Percentiles rank a stretch among this genome's conserved stretches.
phyloP scores from a whole-genome alignment of 208 protist genomes.

The Crithidia expoeki region DNA sequence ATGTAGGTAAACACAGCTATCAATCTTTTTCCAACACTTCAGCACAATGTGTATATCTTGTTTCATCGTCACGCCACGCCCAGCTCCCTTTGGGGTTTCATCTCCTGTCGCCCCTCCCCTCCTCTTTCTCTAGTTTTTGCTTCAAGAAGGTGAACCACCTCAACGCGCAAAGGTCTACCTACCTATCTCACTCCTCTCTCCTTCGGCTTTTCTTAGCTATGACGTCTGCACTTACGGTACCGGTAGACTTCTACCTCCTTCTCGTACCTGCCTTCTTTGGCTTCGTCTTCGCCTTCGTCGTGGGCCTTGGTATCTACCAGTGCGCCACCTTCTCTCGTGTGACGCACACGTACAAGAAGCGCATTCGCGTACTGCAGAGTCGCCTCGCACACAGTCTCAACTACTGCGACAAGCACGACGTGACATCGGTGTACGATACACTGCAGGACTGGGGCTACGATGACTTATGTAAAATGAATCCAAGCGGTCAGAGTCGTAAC shows the following conservation, averaged over 20 bases:
- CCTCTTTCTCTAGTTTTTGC: too few relatives aligned
- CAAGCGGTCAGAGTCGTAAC: neutral
- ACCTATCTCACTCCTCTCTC: neutral
- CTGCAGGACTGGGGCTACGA: neutral
- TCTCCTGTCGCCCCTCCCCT: too few relatives aligned
- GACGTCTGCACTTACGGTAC: neutral
- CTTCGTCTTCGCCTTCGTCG: constrained; percentile 14
- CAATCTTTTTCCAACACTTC: too few relatives aligned
- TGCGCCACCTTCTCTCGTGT: constrained; percentile 4
- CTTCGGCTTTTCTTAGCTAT: neutral
- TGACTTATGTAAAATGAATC: neutral
- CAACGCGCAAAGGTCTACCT: too few relatives aligned
- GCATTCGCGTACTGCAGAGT: constrained; percentile 1
- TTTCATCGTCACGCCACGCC: too few relatives aligned
- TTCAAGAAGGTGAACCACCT: too few relatives aligned
- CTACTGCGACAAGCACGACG: constrained; percentile 1
- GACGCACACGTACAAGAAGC: constrained; percentile 9
- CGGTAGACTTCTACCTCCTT: constrained; percentile 1
- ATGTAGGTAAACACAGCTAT: too few relatives aligned
- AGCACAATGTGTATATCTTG: too few relatives aligned
- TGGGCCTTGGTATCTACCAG: constrained; percentile 5
- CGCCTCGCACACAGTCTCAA: constrained; percentile 6
- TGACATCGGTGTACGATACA: neutral
- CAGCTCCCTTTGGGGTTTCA: too few relatives aligned
- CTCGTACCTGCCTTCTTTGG: constrained; percentile 4